These are phyloP conservation scores for Diaporthe vaccinii DNA, from an alignment of 2,329 filamentous ascomycete species.

Conservation along the genomic window DNA sequence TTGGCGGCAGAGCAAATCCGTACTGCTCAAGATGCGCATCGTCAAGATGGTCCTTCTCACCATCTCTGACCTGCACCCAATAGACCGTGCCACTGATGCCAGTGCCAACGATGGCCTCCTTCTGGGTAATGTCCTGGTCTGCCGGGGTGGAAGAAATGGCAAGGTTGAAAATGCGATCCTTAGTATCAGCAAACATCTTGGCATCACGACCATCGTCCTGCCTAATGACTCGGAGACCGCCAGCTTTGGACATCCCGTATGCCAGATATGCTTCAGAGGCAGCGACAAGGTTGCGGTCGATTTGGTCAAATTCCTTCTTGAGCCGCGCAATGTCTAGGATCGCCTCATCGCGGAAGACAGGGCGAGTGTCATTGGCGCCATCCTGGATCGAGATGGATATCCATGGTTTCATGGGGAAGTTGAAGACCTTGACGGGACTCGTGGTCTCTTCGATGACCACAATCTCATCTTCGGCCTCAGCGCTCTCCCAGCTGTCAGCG, in stretches of 20 bases:
- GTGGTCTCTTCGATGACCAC: slow-evolving; percentile 74
- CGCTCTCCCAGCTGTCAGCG: slow-evolving; percentile 93
- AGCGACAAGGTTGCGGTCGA: slow-evolving; percentile 92
- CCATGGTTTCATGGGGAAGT: slow-evolving; percentile 97
- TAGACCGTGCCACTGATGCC: slow-evolving; percentile 97
- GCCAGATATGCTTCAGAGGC: slow-evolving; percentile 93
- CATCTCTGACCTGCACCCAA: slow-evolving; percentile 86
- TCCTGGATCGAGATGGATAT: slow-evolving; percentile 85
- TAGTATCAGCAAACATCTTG: slow-evolving; percentile 90
- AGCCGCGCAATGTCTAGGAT: slow-evolving; percentile 94
- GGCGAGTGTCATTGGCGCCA: slow-evolving; percentile 66
- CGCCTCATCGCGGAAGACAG: slow-evolving; percentile 80
- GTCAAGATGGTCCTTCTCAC: slow-evolving; percentile 83
- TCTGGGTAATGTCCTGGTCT: slow-evolving; percentile 68
- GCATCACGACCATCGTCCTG: slow-evolving; percentile 94
- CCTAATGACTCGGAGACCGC: slow-evolving; percentile 91
- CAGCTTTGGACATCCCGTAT: slow-evolving; percentile 93
- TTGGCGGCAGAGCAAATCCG: slow-evolving; percentile 90
- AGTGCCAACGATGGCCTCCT: slow-evolving; percentile 90
- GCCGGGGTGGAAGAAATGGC: slow-evolving; percentile 79
- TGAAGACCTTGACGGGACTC: slow-evolving; percentile 83
- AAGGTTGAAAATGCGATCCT: slow-evolving; percentile 96
- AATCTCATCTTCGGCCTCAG: slow-evolving; percentile 78
- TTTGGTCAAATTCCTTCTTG: slow-evolving; percentile 98
- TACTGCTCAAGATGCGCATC: slow-evolving; percentile 85